Conservation (phyloP, 139 green algal species). For the Chlorella ohadii region DNA sequence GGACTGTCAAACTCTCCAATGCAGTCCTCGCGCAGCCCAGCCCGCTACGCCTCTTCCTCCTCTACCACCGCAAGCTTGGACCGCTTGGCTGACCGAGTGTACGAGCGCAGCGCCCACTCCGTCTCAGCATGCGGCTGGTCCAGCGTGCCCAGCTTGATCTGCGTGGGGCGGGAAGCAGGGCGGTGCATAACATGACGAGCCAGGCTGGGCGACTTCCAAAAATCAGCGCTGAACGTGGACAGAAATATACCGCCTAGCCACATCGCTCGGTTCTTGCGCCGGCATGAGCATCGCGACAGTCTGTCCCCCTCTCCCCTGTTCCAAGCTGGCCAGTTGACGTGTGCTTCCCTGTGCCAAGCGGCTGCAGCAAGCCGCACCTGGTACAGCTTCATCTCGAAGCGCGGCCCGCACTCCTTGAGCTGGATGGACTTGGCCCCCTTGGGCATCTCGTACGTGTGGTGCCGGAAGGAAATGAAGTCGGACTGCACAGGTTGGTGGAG, state of each 20-base stretch:
- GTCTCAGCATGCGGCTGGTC: slow-evolving; percentile 87
- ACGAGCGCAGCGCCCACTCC: slow-evolving; percentile 83
- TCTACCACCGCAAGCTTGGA: slow-evolving; percentile 50
- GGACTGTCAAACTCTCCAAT: too few relatives aligned
- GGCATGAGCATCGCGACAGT: too few relatives aligned
- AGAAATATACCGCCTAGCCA: too few relatives aligned
- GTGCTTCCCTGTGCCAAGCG: too few relatives aligned
- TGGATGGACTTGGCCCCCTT: slow-evolving; percentile 76
- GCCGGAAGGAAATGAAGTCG: slow-evolving; percentile 95
- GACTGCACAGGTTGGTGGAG: slow-evolving; percentile 25
- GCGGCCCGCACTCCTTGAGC: slow-evolving; percentile 79
- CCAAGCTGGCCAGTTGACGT: too few relatives aligned
- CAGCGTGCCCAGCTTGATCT: slow-evolving; percentile 86
- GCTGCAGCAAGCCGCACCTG: too few relatives aligned
- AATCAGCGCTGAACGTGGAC: too few relatives aligned
- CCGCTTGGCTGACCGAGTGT: slow-evolving; percentile 82
- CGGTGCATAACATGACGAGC: background rate
- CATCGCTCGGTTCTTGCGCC: too few relatives aligned
- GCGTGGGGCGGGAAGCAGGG: background rate
- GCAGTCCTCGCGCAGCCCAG: too few relatives aligned
- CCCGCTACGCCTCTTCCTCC: slow-evolving; percentile 24
- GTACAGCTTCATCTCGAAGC: slow-evolving; percentile 94
- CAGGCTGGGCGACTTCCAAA: background rate
- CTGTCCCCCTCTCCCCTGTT: too few relatives aligned
- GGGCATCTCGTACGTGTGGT: slow-evolving; percentile 89